Conservation (phyloP, 2,329 filamentous ascomycete genomes). For the Fusarium torulosum region DNA sequence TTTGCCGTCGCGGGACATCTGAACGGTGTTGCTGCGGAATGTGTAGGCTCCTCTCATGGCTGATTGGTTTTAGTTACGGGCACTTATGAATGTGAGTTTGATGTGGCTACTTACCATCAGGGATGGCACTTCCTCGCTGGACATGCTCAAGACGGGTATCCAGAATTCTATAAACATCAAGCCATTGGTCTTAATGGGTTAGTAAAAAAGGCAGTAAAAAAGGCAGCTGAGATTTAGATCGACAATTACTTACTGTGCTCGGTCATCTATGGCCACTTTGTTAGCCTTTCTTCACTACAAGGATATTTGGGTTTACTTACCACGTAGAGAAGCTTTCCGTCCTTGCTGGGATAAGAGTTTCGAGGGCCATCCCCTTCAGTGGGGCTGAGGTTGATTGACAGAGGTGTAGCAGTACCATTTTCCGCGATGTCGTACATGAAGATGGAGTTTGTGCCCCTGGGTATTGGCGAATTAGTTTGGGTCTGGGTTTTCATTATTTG, state of each 20-base stretch:
- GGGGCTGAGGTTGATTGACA: slow-evolving; percentile 7
- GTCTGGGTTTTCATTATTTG: background rate
- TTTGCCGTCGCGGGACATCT: slow-evolving; percentile 11
- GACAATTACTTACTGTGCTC: slow-evolving; percentile 2
- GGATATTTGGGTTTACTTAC: background rate
- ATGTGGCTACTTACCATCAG: background rate
- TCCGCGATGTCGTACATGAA: slow-evolving; percentile 19
- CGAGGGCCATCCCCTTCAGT: slow-evolving; percentile 11
- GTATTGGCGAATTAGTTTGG: too few species aligned
- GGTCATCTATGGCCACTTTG: background rate
- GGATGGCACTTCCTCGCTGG: slow-evolving; percentile 8
- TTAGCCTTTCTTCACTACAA: background rate
- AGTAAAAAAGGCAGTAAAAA: too few species aligned
- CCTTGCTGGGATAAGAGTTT: slow-evolving; percentile 7
- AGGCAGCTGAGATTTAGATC: too few species aligned
- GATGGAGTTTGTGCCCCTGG: slow-evolving; percentile 10
- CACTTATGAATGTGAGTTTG: background rate
- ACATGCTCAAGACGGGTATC: slow-evolving; percentile 1
- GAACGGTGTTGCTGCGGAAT: slow-evolving; percentile 14
- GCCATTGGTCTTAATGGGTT: slow-evolving; percentile 1
- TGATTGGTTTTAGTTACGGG: background rate
- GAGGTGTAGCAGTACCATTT: slow-evolving; percentile 1
- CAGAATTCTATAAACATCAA: slow-evolving; percentile 2
- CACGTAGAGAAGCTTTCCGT: slow-evolving; percentile 16
- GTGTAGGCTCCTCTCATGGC: slow-evolving; percentile 1